Evolutionary conservation across 2,329 filamentous ascomycete genomes (phyloP).

Genomic region (Exserohilum turcica): DNA sequence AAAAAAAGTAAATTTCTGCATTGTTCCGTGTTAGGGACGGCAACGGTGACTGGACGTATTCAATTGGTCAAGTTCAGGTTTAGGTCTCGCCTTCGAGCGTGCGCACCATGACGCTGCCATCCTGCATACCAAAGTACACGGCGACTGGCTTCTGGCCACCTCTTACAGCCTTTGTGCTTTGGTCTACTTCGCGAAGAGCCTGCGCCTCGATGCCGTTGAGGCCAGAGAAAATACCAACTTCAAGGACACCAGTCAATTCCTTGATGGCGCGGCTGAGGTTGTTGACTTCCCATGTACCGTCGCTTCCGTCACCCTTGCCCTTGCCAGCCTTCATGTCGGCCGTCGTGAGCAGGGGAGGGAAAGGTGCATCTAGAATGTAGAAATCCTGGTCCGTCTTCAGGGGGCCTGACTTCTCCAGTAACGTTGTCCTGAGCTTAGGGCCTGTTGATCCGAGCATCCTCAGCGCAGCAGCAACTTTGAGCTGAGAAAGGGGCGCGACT

Average conservation of each 20-base stretch:
- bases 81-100: conserved; percentile 35
- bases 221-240: conserved; percentile 89
- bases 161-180: conserved; percentile 48
- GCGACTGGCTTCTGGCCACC: conserved; percentile 86
- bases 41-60: not conserved
- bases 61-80: not conserved
- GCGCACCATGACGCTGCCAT: conserved; percentile 52
- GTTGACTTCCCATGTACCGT: conserved; percentile 80
- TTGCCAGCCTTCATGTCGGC: conserved; percentile 57
- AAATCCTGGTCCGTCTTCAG: conserved; percentile 85
- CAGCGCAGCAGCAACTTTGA: conserved; percentile 75
- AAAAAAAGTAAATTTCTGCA: not conserved
- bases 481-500: conserved; percentile 82
- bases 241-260: conserved; percentile 81
- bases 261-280: conserved; percentile 76
- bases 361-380: conserved; percentile 91
- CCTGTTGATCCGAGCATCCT: conserved; percentile 72
- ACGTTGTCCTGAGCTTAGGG: conserved; percentile 73
- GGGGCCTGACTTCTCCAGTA: conserved; percentile 79
- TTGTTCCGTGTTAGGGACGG: not conserved
- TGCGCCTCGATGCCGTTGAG: conserved; percentile 72
- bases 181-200: conserved; percentile 50
- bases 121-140: conserved; percentile 91
- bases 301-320: conserved; percentile 58
- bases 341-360: conserved; percentile 70